Evolutionary conservation across 2,329 filamentous ascomycete genomes (phyloP).

Genomic region (Cladosporium austrohemisphaericum): DNA sequence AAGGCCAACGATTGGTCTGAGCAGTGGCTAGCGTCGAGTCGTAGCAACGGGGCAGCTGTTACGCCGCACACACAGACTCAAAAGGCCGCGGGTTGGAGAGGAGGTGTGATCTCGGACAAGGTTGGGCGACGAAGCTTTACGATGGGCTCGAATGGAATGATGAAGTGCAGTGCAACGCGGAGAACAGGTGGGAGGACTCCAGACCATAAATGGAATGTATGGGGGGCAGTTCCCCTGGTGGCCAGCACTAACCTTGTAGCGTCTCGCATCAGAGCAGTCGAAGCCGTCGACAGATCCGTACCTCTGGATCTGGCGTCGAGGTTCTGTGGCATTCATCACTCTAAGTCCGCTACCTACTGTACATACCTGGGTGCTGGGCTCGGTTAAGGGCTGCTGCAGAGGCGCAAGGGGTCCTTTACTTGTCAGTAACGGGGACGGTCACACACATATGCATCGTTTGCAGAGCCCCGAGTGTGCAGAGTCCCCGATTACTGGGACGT

Average conservation of each 20-base stretch:
- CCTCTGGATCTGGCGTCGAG: not conserved
- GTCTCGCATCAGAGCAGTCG: not conserved
- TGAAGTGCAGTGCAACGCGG: not conserved
- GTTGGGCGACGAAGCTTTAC: no score
- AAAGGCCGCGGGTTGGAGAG: not conserved
- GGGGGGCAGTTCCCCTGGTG: constrained; percentile 8
- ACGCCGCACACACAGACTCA: constrained; percentile 5
- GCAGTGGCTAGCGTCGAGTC: constrained; percentile 4
- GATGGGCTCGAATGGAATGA: not conserved
- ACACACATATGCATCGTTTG: constrained; percentile 2
- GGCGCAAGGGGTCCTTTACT: not conserved
- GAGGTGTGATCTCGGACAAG: no score
- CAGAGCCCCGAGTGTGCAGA: no score
- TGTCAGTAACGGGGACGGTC: not conserved
- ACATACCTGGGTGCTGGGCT: not conserved
- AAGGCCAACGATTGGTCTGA: constrained; percentile 1
- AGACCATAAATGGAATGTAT: constrained; percentile 11
- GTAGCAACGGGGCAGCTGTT: not conserved
- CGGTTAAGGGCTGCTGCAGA: not conserved
- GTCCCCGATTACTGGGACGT: not conserved
- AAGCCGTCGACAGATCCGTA: not conserved
- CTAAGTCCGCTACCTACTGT: not conserved
- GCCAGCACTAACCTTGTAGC: constrained; percentile 6
- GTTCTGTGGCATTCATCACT: not conserved
- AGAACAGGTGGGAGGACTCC: constrained; percentile 5